Conservation (phyloP, 176 grass and related monocot species). For the Phragmites australis region DNA sequence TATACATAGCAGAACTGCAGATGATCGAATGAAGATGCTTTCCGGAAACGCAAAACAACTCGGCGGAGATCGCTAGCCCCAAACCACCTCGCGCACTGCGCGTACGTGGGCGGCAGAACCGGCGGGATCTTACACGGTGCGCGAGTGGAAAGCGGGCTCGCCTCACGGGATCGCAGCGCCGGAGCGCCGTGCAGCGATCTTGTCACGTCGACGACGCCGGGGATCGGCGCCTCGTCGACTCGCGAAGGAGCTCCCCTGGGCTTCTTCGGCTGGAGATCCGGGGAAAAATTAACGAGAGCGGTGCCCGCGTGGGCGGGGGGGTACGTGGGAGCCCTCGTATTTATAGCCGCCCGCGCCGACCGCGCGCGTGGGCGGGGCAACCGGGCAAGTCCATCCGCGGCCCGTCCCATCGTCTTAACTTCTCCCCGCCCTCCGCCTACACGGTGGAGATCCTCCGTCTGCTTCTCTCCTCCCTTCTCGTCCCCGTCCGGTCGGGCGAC, state of each 20-base stretch:
- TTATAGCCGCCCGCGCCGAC: slow-evolving; percentile 9
- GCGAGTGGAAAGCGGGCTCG: not conserved
- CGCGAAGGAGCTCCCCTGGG: not conserved
- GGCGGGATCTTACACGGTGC: not conserved
- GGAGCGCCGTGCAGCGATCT: not conserved
- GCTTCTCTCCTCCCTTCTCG: not conserved
- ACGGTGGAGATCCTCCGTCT: not conserved
- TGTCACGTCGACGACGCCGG: not conserved
- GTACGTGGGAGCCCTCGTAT: slow-evolving; percentile 19
- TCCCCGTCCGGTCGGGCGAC: not conserved
- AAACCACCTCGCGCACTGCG: not conserved
- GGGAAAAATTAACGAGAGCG: not conserved
- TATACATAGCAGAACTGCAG: no score
- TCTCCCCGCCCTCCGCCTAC: not conserved
- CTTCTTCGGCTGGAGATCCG: not conserved
- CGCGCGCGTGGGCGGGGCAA: not conserved
- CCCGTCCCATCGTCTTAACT: not conserved
- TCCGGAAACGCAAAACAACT: not conserved
- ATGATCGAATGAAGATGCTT: no score
- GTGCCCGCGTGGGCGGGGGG: not conserved
- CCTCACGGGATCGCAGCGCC: not conserved
- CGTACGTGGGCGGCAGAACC: not conserved
- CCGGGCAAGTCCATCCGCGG: not conserved
- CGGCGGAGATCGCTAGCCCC: not conserved
- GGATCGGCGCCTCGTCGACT: not conserved